Conservation (phyloP, 1,284 basidiomycete species). For the Leccinum pachyderme region DNA sequence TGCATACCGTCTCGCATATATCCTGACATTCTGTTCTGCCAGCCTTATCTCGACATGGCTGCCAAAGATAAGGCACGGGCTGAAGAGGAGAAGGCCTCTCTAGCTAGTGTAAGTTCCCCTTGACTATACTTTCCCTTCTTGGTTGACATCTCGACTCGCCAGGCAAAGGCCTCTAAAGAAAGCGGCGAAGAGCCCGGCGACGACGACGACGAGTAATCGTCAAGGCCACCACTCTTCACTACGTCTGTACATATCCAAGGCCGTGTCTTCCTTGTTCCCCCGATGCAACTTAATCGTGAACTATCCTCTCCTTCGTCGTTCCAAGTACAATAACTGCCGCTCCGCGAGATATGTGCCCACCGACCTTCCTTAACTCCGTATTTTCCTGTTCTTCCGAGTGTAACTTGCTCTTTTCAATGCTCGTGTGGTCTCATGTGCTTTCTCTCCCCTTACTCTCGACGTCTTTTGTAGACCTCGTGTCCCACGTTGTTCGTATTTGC, state of each 20-base stretch:
- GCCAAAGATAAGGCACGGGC: conserved; percentile 83
- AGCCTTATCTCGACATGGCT: conserved; percentile 92
- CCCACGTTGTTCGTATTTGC: conserved; percentile 33
- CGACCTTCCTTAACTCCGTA: conserved; percentile 15
- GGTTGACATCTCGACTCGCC: neutral
- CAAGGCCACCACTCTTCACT: neutral
- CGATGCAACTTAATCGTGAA: conserved; percentile 21
- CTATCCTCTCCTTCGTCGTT: conserved; percentile 5
- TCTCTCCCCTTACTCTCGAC: conserved; percentile 11
- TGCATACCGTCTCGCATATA: neutral
- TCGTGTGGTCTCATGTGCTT: conserved; percentile 27
- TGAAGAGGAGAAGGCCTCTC: conserved; percentile 76
- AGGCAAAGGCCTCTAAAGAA: conserved; percentile 43
- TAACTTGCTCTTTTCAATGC: conserved; percentile 24
- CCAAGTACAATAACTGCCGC: conserved; percentile 25
- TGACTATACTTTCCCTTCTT: too few relatives aligned
- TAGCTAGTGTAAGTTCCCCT: conserved; percentile 58
- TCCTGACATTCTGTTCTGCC: conserved; percentile 51
- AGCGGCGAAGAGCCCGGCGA: conserved; percentile 60
- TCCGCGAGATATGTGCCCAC: conserved; percentile 32
- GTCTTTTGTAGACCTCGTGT: conserved; percentile 21
- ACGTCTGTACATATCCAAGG: conserved; percentile 18
- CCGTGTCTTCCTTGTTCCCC: conserved; percentile 4
- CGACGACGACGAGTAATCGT: conserved; percentile 49
- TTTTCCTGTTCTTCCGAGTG: conserved; percentile 5